These are phyloP conservation scores for Nakaseomyces kungkrabaensis DNA, from an alignment of 1,139 yeast species.

Conservation along the genomic window DNA sequence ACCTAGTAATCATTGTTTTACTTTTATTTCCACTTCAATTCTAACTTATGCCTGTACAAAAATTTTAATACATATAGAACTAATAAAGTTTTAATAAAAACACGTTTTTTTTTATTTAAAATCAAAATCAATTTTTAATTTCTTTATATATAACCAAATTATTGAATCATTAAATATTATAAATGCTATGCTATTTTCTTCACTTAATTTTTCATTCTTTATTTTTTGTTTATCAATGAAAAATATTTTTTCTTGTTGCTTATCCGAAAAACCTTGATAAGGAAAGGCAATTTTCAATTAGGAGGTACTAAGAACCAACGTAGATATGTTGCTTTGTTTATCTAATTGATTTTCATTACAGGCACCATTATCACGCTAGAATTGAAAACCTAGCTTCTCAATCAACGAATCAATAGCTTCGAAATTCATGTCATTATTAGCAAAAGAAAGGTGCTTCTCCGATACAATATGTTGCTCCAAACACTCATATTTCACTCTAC, in stretches of 20 bases:
- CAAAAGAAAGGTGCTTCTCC: constrained; percentile 71
- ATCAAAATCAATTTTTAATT: no score
- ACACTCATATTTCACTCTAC: constrained; percentile 74
- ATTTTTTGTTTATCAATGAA: no score
- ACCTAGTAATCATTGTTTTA: background rate
- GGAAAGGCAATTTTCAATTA: constrained; percentile 4
- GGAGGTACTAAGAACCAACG: background rate
- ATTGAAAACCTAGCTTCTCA: constrained; percentile 33
- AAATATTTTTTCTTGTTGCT: no score
- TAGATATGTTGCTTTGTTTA: background rate
- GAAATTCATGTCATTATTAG: constrained; percentile 63
- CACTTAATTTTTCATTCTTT: background rate
- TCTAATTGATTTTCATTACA: background rate
- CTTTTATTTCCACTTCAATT: background rate
- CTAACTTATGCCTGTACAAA: constrained; percentile 1
- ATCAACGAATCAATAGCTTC: constrained; percentile 66
- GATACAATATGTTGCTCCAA: constrained; percentile 68
- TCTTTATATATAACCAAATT: background rate
- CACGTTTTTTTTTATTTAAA: no score
- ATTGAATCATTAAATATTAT: constrained; percentile 1
- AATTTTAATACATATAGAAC: background rate
- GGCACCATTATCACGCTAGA: constrained; percentile 8
- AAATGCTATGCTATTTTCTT: background rate
- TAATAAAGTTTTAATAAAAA: background rate
- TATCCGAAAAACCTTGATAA: background rate